These are phyloP conservation scores for Choricystis sp. DNA, from an alignment of 139 green algal species.

Conservation along the genomic window DNA sequence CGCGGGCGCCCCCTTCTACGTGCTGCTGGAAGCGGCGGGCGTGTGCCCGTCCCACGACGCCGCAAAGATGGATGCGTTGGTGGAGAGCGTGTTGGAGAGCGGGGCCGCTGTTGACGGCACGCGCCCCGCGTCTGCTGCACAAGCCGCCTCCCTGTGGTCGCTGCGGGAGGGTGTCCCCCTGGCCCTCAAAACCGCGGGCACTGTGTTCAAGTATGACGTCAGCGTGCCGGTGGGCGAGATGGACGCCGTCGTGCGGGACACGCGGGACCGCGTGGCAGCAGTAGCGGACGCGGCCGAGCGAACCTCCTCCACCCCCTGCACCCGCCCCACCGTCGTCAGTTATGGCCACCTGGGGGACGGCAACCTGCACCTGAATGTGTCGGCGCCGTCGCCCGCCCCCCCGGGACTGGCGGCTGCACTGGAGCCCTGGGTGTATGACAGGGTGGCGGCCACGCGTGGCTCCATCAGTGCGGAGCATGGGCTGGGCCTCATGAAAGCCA, in stretches of 20 bases:
- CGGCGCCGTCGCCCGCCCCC: conserved; percentile 6
- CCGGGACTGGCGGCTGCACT: conserved; percentile 33
- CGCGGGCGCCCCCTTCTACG: conserved; percentile 53
- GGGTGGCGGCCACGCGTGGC: conserved; percentile 33
- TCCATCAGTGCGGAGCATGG: conserved; percentile 95
- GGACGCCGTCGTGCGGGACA: conserved; percentile 70
- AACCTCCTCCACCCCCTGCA: no score
- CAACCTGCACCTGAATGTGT: conserved; percentile 95
- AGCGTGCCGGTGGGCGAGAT: conserved; percentile 23
- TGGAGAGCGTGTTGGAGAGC: conserved; percentile 32
- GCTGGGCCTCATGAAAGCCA: conserved; percentile 81
- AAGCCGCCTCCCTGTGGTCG: conserved; percentile 66
- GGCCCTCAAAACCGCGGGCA: conserved; percentile 42
- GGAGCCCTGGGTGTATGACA: conserved; percentile 96
- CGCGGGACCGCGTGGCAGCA: conserved; percentile 31
- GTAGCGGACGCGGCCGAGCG: not conserved
- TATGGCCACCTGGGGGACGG: conserved; percentile 94
- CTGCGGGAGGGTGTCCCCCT: conserved; percentile 78
- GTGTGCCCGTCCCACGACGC: conserved; percentile 52
- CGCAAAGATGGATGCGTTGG: conserved; percentile 58
- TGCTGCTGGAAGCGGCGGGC: conserved; percentile 82
- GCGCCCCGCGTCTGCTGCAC: conserved; percentile 38
- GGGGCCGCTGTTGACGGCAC: conserved; percentile 21
- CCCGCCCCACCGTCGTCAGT: conserved; percentile 41
- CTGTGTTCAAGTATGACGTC: conserved; percentile 81